Percentiles rank a stretch among this genome's conserved stretches.
phyloP scores from a whole-genome alignment of 106 monocot species.

The Dioscorea alata region DNA sequence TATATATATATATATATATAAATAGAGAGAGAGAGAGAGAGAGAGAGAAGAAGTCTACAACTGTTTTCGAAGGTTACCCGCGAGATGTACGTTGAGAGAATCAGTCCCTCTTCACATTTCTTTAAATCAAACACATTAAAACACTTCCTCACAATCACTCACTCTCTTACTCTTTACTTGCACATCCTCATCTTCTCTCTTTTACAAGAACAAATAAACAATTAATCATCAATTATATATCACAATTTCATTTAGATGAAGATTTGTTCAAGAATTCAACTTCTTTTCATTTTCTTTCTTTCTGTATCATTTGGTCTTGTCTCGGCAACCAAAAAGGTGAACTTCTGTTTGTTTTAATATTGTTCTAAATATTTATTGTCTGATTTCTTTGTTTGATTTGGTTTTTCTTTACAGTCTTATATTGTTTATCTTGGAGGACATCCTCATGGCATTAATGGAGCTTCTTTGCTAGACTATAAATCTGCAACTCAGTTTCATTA shows the following conservation, averaged over 20 bases:
- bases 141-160: not conserved
- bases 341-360: not conserved
- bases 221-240: not conserved
- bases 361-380: not conserved
- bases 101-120: not conserved
- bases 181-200: too few relatives aligned
- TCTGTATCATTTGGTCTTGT: too few relatives aligned
- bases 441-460: conserved; percentile 26
- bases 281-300: not conserved
- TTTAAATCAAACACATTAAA: not conserved
- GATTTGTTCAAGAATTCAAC: not conserved
- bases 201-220: too few relatives aligned
- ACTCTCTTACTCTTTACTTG: too few relatives aligned
- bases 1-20: too few relatives aligned
- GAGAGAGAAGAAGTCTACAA: too few relatives aligned
- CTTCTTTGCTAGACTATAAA: conserved; percentile 14
- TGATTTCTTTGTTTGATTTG: not conserved
- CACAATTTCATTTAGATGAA: conserved; percentile 18
- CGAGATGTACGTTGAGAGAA: conserved; percentile 7
- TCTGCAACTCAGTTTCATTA: conserved; percentile 29
- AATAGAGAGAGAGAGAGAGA: too few relatives aligned
- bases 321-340: not conserved
- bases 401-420: conserved; percentile 28
- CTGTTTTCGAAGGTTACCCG: too few relatives aligned
- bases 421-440: conserved; percentile 69